Evolutionary conservation across 495 filamentous ascomycete genomes (phyloP).

Genomic region (Aspergillus indologenus): DNA sequence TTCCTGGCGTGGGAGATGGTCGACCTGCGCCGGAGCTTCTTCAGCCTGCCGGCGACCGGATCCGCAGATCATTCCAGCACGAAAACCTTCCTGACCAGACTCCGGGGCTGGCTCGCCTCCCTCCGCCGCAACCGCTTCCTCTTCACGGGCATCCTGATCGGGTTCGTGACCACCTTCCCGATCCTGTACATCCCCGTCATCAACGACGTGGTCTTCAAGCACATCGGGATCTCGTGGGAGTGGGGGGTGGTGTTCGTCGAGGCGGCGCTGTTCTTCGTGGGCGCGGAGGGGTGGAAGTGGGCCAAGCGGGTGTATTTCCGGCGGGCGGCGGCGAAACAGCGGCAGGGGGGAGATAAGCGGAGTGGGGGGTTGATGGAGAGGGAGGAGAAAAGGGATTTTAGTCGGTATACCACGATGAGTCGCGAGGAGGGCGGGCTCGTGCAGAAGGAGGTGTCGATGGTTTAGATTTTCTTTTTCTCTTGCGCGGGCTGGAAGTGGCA

Average conservation of each 20-base stretch:
- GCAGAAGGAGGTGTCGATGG: neutral
- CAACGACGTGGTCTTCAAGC: conserved; percentile 67
- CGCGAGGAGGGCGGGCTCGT: conserved; percentile 11
- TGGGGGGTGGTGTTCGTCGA: conserved; percentile 63
- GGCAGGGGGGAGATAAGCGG: conserved; percentile 17
- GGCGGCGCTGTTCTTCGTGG: conserved; percentile 58
- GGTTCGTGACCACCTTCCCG: conserved; percentile 69
- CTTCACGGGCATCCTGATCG: conserved; percentile 64
- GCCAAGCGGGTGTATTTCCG: conserved; percentile 55
- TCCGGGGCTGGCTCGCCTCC: conserved; percentile 47
- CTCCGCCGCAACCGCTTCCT: conserved; percentile 72
- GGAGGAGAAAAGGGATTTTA: conserved; percentile 27
- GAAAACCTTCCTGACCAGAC: conserved; percentile 47
- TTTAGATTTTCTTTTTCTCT: neutral
- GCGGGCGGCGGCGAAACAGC: neutral
- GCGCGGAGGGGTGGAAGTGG: conserved; percentile 67
- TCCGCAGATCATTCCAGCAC: conserved; percentile 33
- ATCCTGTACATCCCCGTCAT: conserved; percentile 70
- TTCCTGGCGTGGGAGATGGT: conserved; percentile 76
- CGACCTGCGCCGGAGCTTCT: conserved; percentile 64
- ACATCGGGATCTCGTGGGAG: conserved; percentile 69
- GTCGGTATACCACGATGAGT: conserved; percentile 38
- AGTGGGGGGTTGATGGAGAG: neutral
- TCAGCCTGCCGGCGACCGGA: conserved; percentile 51
- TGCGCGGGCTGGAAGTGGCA: too few relatives aligned